Conservation (phyloP, 169 alveolate genomes). For the Cryptosporidium muris region DNA sequence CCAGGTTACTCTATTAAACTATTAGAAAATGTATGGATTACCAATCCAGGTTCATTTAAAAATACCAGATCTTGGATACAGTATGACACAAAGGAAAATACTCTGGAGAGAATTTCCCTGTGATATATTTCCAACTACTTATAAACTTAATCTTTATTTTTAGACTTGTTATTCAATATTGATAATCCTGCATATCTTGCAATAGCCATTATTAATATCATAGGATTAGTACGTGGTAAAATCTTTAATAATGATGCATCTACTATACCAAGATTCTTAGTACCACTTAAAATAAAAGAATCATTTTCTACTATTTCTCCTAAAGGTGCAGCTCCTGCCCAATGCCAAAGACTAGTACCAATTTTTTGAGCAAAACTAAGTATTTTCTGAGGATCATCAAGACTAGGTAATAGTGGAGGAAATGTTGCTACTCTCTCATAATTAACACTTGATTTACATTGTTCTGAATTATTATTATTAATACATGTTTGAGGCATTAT, state of each 20-base stretch:
- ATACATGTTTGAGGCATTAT: constrained; percentile 39
- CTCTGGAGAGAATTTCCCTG: constrained; percentile 49
- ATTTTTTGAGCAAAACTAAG: constrained; percentile 48
- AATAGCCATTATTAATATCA: constrained; percentile 26
- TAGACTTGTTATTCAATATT: constrained; percentile 10
- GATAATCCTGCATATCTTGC: constrained; percentile 69
- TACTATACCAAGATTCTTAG: constrained; percentile 46
- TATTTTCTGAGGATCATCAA: constrained; percentile 34
- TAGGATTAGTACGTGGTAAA: constrained; percentile 56
- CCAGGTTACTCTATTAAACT: constrained; percentile 57
- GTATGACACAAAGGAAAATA: constrained; percentile 4
- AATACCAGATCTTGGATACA: constrained; percentile 63
- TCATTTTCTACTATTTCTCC: constrained; percentile 68
- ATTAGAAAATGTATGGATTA: constrained; percentile 27
- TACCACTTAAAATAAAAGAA: constrained; percentile 26
- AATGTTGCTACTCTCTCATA: constrained; percentile 66
- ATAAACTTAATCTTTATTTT: constrained; percentile 1
- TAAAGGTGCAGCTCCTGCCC: constrained; percentile 65
- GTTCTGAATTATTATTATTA: background rate
- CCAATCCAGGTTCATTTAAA: constrained; percentile 66
- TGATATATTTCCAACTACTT: background rate
- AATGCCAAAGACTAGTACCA: constrained; percentile 70
- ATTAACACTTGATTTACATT: constrained; percentile 26
- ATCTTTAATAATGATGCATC: constrained; percentile 61
- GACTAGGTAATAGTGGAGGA: constrained; percentile 68